Evolutionary conservation across 306 rosid species (phyloP), one percentile per base, ranked within the genome.

Genomic region (Vicia sativa): DNA sequence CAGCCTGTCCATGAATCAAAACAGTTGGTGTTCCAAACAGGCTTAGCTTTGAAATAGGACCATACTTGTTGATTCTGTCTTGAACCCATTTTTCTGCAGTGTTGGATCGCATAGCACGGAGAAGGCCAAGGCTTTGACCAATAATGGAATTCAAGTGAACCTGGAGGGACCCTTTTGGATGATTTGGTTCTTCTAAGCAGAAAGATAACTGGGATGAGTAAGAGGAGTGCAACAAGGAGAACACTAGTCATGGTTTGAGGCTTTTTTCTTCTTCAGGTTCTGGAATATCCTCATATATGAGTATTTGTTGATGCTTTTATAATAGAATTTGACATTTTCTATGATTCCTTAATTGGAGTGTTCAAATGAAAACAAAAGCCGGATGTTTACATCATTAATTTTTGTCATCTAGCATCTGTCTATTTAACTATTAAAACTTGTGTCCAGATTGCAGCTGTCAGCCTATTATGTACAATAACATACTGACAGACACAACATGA

Each of bases 21-120:
- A 92, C 84, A 1, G 88, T 81, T 9, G 96, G 95, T 25, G 81
- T 89, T 3, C 96, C 92, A 18, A 87, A 89, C 6, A 92, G 87
- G 67, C 78, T 81, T 11, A 92, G 81, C 81, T 89, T 92, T 21
- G 92, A 87, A 60, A 89, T 15, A 3, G 92, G 82, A 49, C 98
- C 95, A 19, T 87, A 84, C 79, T 81, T 87, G 10, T n/a, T 65
- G 14, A 83, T 80, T 70, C 96, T 82, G 4, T 72, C 46, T 65
- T 65, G 49, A 34, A 83, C 57, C 96, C 96, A 88, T 74, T 86
- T 52, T 58, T 91, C 92, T 23, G 85, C 85, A 0, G 86, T 81
- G 80, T 91, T 91, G 48, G 81, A 61, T 1, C 85, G 83, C 92
- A 82, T 82, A 5, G 92, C 81, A 44, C 70, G 31, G 8, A 87